Conservation (phyloP, 371 early-diverging fungal genomes). For the Mucor mucedo region DNA sequence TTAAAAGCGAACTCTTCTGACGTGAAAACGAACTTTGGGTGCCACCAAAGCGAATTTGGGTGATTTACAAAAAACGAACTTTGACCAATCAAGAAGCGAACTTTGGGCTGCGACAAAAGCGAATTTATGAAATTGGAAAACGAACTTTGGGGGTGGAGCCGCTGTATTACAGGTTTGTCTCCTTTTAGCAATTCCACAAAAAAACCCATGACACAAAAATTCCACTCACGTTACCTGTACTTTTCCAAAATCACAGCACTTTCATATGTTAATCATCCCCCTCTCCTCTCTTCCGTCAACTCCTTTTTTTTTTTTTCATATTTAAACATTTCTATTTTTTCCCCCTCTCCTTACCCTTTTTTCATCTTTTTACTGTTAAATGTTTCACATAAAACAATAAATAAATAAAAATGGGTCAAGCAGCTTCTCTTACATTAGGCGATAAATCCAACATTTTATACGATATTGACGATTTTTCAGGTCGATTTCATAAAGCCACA, state of each 20-base stretch:
- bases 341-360: neutral
- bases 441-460: constrained; percentile 30
- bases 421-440: constrained; percentile 33
- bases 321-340: too few relatives aligned
- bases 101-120: too few relatives aligned
- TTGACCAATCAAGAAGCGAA: too few relatives aligned
- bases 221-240: too few relatives aligned
- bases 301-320: neutral
- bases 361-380: neutral
- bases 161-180: neutral
- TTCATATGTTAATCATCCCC: constrained; percentile 10
- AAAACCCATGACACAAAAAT: neutral
- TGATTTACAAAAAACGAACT: too few relatives aligned
- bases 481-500: constrained; percentile 43
- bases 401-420: constrained; percentile 28
- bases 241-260: neutral
- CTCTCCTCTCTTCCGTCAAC: neutral
- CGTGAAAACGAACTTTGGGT: too few relatives aligned
- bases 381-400: too few relatives aligned
- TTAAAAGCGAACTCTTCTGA: too few relatives aligned
- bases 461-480: constrained; percentile 35
- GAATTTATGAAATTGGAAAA: too few relatives aligned
- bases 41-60: too few relatives aligned
- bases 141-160: too few relatives aligned
- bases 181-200: neutral